Conservation (phyloP, 2,329 filamentous ascomycete genomes). For the Botrytis squamosa region DNA sequence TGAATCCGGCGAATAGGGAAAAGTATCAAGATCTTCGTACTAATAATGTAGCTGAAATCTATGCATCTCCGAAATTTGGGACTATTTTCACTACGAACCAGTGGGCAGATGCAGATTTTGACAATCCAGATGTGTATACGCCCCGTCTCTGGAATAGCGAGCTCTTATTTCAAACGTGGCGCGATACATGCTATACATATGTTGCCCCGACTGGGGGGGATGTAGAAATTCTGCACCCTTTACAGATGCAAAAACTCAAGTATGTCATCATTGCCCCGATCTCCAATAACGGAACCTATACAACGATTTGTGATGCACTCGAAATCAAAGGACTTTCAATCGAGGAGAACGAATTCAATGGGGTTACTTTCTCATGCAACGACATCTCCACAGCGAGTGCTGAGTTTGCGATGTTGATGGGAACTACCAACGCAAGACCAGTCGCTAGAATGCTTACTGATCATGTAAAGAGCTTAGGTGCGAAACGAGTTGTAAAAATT, state of each 20-base stretch:
- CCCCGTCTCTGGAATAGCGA: not conserved
- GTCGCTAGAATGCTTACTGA: not conserved
- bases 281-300: not conserved
- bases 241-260: not conserved
- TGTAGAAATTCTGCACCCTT: not conserved
- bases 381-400: not conserved
- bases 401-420: not conserved
- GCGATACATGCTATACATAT: not conserved
- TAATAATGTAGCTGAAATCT: not conserved
- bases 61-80: not conserved
- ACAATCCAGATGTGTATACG: not conserved
- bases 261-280: not conserved
- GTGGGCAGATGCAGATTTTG: not conserved
- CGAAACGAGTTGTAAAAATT: not conserved
- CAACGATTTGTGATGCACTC: not conserved
- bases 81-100: not conserved
- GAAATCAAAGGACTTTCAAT: not conserved
- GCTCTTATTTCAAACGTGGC: not conserved
- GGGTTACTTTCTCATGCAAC: not conserved
- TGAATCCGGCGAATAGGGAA: not conserved
- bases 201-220: not conserved
- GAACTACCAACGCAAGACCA: not conserved
- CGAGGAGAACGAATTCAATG: not conserved
- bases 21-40: not conserved
- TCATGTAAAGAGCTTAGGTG: not conserved